Evolutionary conservation across 257 asterid species (phyloP).

Genomic region (Lycium barbarum): DNA sequence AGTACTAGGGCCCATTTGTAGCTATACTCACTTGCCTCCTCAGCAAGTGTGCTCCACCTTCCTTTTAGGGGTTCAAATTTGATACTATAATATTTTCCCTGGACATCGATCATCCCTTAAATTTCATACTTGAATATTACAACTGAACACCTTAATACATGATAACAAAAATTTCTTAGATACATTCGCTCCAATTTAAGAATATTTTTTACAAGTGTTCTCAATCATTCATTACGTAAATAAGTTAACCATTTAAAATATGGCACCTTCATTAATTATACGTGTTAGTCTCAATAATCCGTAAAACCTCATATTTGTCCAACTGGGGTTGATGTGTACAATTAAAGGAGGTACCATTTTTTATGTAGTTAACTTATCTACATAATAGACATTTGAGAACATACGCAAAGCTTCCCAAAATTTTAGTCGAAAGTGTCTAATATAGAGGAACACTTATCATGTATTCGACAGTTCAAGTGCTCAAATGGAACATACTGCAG

Average conservation of each 20-base stretch:
- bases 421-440: background rate
- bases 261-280: background rate
- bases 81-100: too few relatives aligned
- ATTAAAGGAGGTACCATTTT: background rate
- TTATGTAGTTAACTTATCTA: background rate
- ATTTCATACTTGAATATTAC: too few relatives aligned
- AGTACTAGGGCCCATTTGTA: background rate
- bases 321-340: background rate
- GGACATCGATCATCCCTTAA: too few relatives aligned
- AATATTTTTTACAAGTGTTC: too few relatives aligned
- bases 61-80: background rate
- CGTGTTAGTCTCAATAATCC: rapidly evolving
- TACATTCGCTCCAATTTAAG: too few relatives aligned
- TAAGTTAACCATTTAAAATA: background rate
- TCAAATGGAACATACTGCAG: too few relatives aligned
- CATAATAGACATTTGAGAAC: background rate
- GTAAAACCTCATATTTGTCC: background rate
- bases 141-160: too few relatives aligned
- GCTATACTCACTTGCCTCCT: background rate
- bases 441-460: background rate
- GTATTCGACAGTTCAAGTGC: background rate
- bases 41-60: background rate
- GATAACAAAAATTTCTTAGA: too few relatives aligned
- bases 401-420: background rate
- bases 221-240: background rate